phyloP scores from a whole-genome alignment of 768 basidiomycete species.

The Mycena leptocephala region DNA sequence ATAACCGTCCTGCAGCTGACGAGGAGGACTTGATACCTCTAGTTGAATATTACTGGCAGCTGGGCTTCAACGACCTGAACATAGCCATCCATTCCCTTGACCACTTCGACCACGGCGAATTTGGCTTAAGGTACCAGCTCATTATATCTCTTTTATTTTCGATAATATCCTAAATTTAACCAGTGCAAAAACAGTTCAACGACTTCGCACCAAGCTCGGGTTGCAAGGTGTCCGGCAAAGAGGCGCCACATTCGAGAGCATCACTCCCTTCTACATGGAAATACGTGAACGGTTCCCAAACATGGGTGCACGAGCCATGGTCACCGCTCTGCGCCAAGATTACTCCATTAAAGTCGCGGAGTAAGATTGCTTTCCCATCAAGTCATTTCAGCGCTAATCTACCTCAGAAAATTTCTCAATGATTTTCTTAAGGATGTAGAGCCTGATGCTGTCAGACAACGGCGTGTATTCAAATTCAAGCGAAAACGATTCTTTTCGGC shows the following conservation, averaged over 20 bases:
- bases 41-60: constrained; percentile 22
- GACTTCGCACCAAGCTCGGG: neutral
- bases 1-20: neutral
- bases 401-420: neutral
- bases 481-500: constrained; percentile 54
- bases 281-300: neutral
- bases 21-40: constrained; percentile 3
- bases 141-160: no score
- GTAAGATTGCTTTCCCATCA: neutral
- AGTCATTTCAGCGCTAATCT: neutral
- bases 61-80: constrained; percentile 23
- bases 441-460: constrained; percentile 39
- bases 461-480: constrained; percentile 40
- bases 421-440: constrained; percentile 15
- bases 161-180: neutral
- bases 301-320: neutral
- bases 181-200: neutral
- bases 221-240: neutral
- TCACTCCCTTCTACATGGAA: neutral
- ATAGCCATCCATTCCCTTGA: constrained; percentile 22
- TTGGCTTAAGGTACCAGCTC: neutral
- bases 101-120: constrained; percentile 12
- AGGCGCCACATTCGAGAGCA: neutral
- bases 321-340: neutral
- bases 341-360: neutral